phyloP scores from a whole-genome alignment of 306 rosid genomes.

The Pyrus communis region DNA sequence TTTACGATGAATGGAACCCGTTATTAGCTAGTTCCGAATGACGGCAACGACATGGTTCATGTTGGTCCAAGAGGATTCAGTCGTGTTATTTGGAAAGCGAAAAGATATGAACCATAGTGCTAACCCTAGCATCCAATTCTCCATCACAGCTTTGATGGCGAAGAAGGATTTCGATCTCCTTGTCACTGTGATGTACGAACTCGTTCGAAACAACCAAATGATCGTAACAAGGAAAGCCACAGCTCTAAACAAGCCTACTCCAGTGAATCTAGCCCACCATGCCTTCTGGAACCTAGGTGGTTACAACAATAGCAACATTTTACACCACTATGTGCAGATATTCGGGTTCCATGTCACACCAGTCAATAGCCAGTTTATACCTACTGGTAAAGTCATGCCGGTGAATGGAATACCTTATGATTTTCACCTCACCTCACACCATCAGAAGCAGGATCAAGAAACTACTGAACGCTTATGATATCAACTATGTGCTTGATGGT shows the following conservation, averaged over 20 bases:
- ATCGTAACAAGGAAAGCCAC: background rate
- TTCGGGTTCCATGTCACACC: conserved; percentile 2
- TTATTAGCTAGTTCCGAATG: conserved; percentile 1
- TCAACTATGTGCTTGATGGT: conserved; percentile 4
- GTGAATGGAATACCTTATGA: conserved; percentile 8
- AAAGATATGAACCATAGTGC: background rate
- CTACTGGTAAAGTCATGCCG: background rate
- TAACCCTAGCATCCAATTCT: background rate
- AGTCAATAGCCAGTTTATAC: background rate
- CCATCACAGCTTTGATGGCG: background rate
- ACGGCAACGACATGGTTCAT: background rate
- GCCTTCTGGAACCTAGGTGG: conserved; percentile 18
- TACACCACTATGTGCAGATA: background rate
- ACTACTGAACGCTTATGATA: background rate
- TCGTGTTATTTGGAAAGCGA: conserved; percentile 7
- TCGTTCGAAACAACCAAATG: background rate
- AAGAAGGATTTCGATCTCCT: conserved; percentile 2
- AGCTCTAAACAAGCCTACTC: conserved; percentile 12
- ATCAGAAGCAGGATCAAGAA: background rate
- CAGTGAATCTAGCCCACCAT: conserved; percentile 3
- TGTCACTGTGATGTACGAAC: background rate
- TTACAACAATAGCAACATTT: conserved; percentile 1
- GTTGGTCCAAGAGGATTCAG: conserved; percentile 16
- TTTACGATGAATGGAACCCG: background rate
- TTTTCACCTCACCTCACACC: background rate